These are phyloP conservation scores for Oryza meridionalis DNA, from an alignment of 176 grass and related monocot species.

Conservation along the genomic window DNA sequence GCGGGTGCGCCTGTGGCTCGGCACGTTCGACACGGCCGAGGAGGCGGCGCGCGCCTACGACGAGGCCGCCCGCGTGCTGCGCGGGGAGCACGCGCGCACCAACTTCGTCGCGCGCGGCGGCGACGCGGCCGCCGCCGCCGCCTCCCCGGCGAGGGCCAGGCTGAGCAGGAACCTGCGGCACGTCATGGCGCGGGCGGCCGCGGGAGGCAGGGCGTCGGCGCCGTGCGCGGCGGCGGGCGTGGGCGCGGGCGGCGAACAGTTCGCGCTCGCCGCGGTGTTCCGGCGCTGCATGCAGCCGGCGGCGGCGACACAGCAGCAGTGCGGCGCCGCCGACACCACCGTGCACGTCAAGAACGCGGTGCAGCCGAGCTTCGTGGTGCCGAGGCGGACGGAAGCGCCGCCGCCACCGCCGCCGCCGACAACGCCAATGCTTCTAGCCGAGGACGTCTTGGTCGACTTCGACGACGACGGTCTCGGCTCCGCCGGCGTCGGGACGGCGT, in stretches of 20 bases:
- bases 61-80: slow-evolving; percentile 59
- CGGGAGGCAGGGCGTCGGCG: slow-evolving; percentile 14
- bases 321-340: neutral
- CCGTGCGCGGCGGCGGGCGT: slow-evolving; percentile 26
- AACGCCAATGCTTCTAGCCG: neutral
- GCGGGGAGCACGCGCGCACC: slow-evolving; percentile 58
- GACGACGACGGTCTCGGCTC: neutral
- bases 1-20: slow-evolving; percentile 74
- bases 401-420: neutral
- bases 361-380: slow-evolving; percentile 74
- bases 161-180: slow-evolving; percentile 57
- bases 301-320: neutral
- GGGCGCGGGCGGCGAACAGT: slow-evolving; percentile 44
- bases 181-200: slow-evolving; percentile 48
- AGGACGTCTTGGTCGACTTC: neutral
- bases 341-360: slow-evolving; percentile 51
- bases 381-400: slow-evolving; percentile 44
- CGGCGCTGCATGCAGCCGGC: slow-evolving; percentile 14
- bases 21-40: slow-evolving; percentile 79
- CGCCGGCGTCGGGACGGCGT: slow-evolving; percentile 22
- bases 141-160: slow-evolving; percentile 40
- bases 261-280: slow-evolving; percentile 65
- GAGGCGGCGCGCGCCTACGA: slow-evolving; percentile 77
- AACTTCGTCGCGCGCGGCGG: slow-evolving; percentile 48
- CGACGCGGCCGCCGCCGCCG: neutral